phyloP scores from a whole-genome alignment of 129 eudicot genomes.

The Gnaphalium uliginosum region DNA sequence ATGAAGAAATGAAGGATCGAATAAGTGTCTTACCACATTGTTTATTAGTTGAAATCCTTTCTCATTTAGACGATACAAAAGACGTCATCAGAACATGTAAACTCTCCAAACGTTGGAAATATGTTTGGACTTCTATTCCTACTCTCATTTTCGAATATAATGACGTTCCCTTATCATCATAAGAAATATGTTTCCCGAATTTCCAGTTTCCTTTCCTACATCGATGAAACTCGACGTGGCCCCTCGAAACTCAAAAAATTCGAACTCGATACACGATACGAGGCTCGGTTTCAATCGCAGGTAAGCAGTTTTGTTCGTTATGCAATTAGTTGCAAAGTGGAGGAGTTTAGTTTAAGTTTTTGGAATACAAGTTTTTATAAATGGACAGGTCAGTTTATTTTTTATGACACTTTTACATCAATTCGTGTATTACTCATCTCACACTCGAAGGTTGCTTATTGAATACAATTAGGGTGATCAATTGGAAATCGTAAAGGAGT shows the following conservation, averaged over 20 bases:
- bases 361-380: background rate
- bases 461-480: slow-evolving; percentile 9
- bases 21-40: slow-evolving; percentile 21
- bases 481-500: slow-evolving; percentile 4
- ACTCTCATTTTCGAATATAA: slow-evolving; percentile 3
- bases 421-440: slow-evolving; percentile 25
- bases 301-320: slow-evolving; percentile 12
- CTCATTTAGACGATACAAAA: slow-evolving; percentile 28
- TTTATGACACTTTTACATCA: background rate
- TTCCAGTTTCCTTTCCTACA: too few species aligned
- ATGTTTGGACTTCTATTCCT: slow-evolving; percentile 18
- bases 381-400: background rate
- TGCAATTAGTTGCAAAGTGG: slow-evolving; percentile 5
- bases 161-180: too few species aligned
- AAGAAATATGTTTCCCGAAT: too few species aligned
- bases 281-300: background rate
- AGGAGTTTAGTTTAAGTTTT: background rate
- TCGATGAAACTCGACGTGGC: too few species aligned
- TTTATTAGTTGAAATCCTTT: slow-evolving; percentile 24
- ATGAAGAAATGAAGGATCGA: slow-evolving; percentile 18
- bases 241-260: background rate
- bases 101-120: slow-evolving; percentile 23
- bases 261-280: background rate
- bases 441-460: slow-evolving; percentile 1
- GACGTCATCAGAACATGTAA: slow-evolving; percentile 22